phyloP scores from a whole-genome alignment of 495 filamentous ascomycete species.

The Penicillium crystallinum region DNA sequence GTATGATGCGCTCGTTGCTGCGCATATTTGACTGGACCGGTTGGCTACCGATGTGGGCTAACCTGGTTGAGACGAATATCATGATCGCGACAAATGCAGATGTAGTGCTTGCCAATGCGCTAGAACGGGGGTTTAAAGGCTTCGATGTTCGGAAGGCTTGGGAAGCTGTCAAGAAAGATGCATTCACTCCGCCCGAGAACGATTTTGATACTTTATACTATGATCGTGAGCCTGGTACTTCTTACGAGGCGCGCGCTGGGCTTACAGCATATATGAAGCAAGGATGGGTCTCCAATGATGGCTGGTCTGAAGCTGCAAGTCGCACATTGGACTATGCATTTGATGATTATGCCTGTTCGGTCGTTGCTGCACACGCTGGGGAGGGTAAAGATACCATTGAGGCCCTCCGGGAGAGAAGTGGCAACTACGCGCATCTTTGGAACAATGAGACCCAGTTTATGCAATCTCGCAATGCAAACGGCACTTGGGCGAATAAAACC shows the following conservation, averaged over 20 bases:
- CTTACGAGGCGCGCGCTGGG: slow-evolving; percentile 22
- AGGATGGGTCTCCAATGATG: slow-evolving; percentile 27
- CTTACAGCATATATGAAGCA: slow-evolving; percentile 23
- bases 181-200: slow-evolving; percentile 19
- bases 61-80: slow-evolving; percentile 26
- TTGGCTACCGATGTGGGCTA: slow-evolving; percentile 28
- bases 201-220: slow-evolving; percentile 22
- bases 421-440: slow-evolving; percentile 20
- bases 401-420: slow-evolving; percentile 11
- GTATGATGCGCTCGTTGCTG: slow-evolving; percentile 26
- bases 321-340: slow-evolving; percentile 26
- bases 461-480: slow-evolving; percentile 25
- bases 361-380: slow-evolving; percentile 16
- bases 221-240: slow-evolving; percentile 21
- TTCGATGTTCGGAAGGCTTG: slow-evolving; percentile 21
- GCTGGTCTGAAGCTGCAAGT: slow-evolving; percentile 24
- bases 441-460: slow-evolving; percentile 28
- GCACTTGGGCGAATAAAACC: slow-evolving; percentile 20
- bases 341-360: slow-evolving; percentile 22
- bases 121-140: slow-evolving; percentile 21
- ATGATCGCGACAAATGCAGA: slow-evolving; percentile 31
- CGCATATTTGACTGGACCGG: slow-evolving; percentile 26
- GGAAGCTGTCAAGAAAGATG: slow-evolving; percentile 21
- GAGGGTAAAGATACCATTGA: slow-evolving; percentile 2
- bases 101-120: slow-evolving; percentile 21